phyloP scores from a whole-genome alignment of 1,284 basidiomycete species.

The Ganoderma boninense region DNA sequence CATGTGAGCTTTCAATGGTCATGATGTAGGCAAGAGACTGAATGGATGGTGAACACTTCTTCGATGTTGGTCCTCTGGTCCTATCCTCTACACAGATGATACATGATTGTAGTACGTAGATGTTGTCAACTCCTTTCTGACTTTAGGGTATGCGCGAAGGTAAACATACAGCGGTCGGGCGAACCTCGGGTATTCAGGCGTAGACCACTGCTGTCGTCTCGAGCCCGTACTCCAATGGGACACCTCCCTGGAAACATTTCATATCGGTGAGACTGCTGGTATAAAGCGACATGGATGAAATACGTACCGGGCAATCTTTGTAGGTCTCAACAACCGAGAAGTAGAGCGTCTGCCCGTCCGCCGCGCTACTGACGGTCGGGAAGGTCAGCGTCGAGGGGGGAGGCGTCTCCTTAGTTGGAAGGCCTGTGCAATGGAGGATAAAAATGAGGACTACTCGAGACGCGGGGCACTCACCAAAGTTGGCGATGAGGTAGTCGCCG shows the following conservation, averaged over 20 bases:
- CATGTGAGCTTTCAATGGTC: background rate
- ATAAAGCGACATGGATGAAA: background rate
- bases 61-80: background rate
- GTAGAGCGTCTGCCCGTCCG: slow-evolving; percentile 21
- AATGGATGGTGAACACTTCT: background rate
- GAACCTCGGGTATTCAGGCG: slow-evolving; percentile 2
- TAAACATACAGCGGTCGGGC: background rate
- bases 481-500: slow-evolving; percentile 33
- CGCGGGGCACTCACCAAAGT: slow-evolving; percentile 29
- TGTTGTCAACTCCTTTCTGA: background rate
- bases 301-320: slow-evolving; percentile 27
- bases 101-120: background rate
- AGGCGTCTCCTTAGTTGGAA: slow-evolving; percentile 16
- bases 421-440: slow-evolving; percentile 7
- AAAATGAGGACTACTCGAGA: background rate
- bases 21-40: background rate
- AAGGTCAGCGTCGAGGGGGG: slow-evolving; percentile 23
- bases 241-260: slow-evolving; percentile 16
- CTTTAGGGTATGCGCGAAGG: background rate
- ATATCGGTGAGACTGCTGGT: background rate
- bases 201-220: slow-evolving; percentile 30
- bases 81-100: background rate
- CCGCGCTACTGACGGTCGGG: slow-evolving; percentile 10
- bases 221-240: slow-evolving; percentile 31
- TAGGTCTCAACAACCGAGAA: slow-evolving; percentile 30